These are phyloP conservation scores for Hibiscus trionum DNA, from an alignment of 345 rosid genomes.

Conservation along the genomic window DNA sequence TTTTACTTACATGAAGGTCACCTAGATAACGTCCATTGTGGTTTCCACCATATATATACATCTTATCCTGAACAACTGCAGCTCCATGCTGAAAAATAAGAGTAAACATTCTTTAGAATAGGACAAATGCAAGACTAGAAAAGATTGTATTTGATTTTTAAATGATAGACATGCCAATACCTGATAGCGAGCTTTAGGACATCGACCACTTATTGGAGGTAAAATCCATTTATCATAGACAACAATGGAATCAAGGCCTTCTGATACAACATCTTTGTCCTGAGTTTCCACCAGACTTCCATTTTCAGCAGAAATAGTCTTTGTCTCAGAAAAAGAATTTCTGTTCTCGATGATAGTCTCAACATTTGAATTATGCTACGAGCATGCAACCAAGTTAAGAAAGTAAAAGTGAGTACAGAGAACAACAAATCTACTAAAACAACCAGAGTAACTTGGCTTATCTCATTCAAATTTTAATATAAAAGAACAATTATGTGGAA, in stretches of 20 bases:
- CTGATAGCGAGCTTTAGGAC: conserved; percentile 92
- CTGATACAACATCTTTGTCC: conserved; percentile 88
- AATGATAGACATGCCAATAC: conserved; percentile 32
- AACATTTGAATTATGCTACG: conserved; percentile 52
- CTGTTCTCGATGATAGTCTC: conserved; percentile 58
- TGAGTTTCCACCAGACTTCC: conserved; percentile 57
- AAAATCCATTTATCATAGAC: conserved; percentile 88
- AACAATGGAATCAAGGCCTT: conserved; percentile 62
- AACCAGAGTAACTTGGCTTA: background rate
- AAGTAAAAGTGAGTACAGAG: background rate
- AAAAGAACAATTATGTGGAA: background rate
- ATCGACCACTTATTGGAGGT: conserved; percentile 72
- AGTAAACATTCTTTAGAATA: conserved; percentile 18
- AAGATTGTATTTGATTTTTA: conserved; percentile 4
- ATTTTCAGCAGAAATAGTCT: conserved; percentile 60
- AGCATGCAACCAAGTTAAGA: conserved; percentile 15
- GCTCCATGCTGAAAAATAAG: conserved; percentile 75
- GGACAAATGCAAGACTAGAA: conserved; percentile 13
- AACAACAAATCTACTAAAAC: background rate
- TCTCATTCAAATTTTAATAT: background rate
- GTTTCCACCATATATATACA: conserved; percentile 94
- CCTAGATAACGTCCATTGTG: conserved; percentile 95
- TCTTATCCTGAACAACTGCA: conserved; percentile 79
- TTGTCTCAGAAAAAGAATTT: conserved; percentile 49
- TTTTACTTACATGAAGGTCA: conserved; percentile 83